These are phyloP conservation scores for Leccinum discolor DNA, from an alignment of 1,284 basidiomycete species.

Conservation along the genomic window DNA sequence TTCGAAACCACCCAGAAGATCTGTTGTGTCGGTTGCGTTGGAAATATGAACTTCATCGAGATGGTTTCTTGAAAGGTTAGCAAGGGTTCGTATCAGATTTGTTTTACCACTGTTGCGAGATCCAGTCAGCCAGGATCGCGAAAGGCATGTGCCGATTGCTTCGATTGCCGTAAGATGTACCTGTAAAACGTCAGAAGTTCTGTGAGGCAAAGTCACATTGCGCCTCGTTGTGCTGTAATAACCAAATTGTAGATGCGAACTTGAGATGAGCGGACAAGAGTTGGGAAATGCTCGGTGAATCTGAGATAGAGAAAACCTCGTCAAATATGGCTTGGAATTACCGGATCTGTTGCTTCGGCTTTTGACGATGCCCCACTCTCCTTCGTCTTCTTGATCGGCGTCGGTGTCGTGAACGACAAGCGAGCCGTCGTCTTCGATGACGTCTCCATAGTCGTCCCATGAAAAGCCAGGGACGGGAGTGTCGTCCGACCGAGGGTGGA, in stretches of 20 bases:
- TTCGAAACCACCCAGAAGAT: slow-evolving; percentile 96
- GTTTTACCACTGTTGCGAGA: slow-evolving; percentile 82
- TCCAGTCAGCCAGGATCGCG: slow-evolving; percentile 88
- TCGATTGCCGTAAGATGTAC: slow-evolving; percentile 72
- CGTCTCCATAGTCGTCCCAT: slow-evolving; percentile 77
- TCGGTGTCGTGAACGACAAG: slow-evolving; percentile 40
- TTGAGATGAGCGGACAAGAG: slow-evolving; percentile 39
- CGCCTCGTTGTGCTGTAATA: slow-evolving; percentile 56
- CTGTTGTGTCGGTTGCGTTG: slow-evolving; percentile 89
- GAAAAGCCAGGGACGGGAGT: slow-evolving; percentile 65
- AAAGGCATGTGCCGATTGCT: slow-evolving; percentile 75
- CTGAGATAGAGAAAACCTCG: slow-evolving; percentile 51
- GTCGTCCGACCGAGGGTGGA: slow-evolving; percentile 55
- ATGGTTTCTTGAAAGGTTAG: slow-evolving; percentile 67
- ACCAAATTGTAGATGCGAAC: slow-evolving; percentile 76
- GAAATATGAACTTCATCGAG: slow-evolving; percentile 84
- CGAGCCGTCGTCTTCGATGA: slow-evolving; percentile 40
- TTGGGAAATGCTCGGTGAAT: slow-evolving; percentile 13
- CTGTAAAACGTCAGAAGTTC: slow-evolving; percentile 57
- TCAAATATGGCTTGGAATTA: slow-evolving; percentile 61
- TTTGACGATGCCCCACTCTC: slow-evolving; percentile 73
- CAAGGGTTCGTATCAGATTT: slow-evolving; percentile 70
- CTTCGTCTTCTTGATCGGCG: slow-evolving; percentile 50
- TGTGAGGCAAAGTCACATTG: slow-evolving; percentile 39
- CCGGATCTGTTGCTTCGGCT: slow-evolving; percentile 46